Evolutionary conservation across 352 stramenopile genomes (phyloP).

Genomic region (Globisporangium acanthophoron): DNA sequence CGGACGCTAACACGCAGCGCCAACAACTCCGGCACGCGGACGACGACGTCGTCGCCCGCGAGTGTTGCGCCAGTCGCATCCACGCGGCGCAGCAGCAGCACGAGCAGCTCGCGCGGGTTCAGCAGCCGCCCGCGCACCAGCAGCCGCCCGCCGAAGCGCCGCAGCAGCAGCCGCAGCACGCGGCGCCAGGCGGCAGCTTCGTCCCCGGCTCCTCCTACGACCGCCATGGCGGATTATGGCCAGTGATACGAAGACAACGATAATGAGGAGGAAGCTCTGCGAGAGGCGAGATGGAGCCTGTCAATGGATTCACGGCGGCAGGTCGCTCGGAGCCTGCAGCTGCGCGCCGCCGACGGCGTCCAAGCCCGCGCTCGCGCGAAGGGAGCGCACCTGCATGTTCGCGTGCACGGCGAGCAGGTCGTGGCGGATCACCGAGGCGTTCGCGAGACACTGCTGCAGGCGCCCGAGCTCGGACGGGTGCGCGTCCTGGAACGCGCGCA

Average conservation of each 20-base stretch:
- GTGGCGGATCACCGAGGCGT: slow-evolving; percentile 10
- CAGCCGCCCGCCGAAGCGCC: slow-evolving; percentile 21
- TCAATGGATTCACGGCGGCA: not conserved
- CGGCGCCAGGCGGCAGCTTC: slow-evolving; percentile 8
- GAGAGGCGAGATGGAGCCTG: too few relatives aligned
- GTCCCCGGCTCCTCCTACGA: too few relatives aligned
- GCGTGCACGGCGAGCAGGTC: slow-evolving; percentile 15
- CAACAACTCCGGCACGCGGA: slow-evolving; percentile 3
- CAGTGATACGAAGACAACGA: too few relatives aligned
- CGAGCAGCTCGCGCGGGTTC: slow-evolving; percentile 38
- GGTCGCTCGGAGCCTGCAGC: too few relatives aligned
- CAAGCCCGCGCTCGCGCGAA: slow-evolving; percentile 5
- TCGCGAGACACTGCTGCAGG: slow-evolving; percentile 14
- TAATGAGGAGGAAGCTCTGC: too few relatives aligned
- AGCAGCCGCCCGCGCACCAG: slow-evolving; percentile 32
- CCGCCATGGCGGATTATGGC: too few relatives aligned
- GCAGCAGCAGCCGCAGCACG: slow-evolving; percentile 20
- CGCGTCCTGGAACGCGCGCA: slow-evolving; percentile 8
- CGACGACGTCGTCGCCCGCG: not conserved
- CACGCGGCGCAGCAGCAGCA: slow-evolving; percentile 16
- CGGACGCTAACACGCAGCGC: slow-evolving; percentile 15
- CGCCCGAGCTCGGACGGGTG: slow-evolving; percentile 4
- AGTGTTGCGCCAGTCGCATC: not conserved
- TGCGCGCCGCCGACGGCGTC: not conserved
- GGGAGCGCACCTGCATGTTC: slow-evolving; percentile 11